These are phyloP conservation scores for Silene coronaria DNA, from an alignment of 179 eudicot species.

Conservation along the genomic window DNA sequence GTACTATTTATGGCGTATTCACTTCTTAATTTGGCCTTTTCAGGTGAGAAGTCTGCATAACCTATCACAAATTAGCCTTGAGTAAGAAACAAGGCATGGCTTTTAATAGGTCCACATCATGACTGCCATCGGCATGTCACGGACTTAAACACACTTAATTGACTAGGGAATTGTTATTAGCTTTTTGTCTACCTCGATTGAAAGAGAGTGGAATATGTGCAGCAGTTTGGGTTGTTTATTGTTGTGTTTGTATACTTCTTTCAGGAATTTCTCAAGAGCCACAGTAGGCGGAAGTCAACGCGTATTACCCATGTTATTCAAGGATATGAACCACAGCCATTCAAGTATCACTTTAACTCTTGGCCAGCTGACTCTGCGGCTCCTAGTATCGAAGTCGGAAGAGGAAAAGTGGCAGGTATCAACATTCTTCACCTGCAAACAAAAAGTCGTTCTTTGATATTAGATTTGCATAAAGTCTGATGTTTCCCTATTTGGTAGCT, in stretches of 20 bases:
- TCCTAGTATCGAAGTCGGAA: constrained; percentile 74
- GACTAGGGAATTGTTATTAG: not conserved
- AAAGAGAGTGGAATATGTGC: not conserved
- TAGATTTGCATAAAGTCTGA: not conserved
- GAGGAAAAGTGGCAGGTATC: constrained; percentile 95
- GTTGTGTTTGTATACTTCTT: constrained; percentile 22
- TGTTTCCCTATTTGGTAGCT: constrained; percentile 40
- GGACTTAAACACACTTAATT: not conserved
- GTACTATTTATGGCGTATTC: constrained; percentile 27
- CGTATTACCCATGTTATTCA: constrained; percentile 75
- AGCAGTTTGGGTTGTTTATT: constrained; percentile 6
- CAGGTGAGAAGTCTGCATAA: not conserved
- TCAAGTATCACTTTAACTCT: constrained; percentile 81
- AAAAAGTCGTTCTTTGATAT: not conserved
- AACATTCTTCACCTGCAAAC: not conserved
- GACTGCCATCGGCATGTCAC: too few species aligned
- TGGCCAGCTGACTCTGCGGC: constrained; percentile 87
- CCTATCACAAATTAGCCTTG: constrained; percentile 3
- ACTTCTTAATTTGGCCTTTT: not conserved
- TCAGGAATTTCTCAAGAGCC: constrained; percentile 65
- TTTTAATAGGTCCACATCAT: too few species aligned
- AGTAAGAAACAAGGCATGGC: not conserved
- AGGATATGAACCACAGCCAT: constrained; percentile 83
- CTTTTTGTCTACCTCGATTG: not conserved
- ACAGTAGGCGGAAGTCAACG: constrained; percentile 79